Conservation (phyloP, 2,329 filamentous ascomycete species). For the Cladophialophora chaetospira region DNA sequence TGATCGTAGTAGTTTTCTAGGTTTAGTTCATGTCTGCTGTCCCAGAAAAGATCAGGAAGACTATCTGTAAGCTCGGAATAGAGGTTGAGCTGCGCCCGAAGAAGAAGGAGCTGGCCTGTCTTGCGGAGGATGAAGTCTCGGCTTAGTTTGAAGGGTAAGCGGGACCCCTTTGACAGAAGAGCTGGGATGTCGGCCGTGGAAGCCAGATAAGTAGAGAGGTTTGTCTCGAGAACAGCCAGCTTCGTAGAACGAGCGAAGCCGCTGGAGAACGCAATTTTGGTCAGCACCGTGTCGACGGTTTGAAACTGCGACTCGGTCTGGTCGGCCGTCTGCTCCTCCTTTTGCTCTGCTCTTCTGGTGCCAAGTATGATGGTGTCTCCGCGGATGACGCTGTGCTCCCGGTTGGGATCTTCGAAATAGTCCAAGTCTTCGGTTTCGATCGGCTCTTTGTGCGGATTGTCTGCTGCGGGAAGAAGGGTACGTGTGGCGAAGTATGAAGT, state of each 20-base stretch:
- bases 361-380: slow-evolving; percentile 89
- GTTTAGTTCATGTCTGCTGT: slow-evolving; percentile 81
- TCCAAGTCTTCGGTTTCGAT: slow-evolving; percentile 89
- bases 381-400: slow-evolving; percentile 74
- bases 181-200: slow-evolving; percentile 81
- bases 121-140: slow-evolving; percentile 85
- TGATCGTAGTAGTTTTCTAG: slow-evolving; percentile 95
- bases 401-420: slow-evolving; percentile 72
- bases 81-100: slow-evolving; percentile 90
- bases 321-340: slow-evolving; percentile 21
- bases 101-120: slow-evolving; percentile 85
- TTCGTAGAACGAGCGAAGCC: slow-evolving; percentile 91
- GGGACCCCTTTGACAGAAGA: slow-evolving; percentile 69
- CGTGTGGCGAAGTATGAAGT: slow-evolving; percentile 69
- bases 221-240: slow-evolving; percentile 83
- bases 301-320: slow-evolving; percentile 34
- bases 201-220: slow-evolving; percentile 80
- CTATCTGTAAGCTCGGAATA: slow-evolving; percentile 96
- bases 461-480: slow-evolving; percentile 73
- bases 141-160: slow-evolving; percentile 58
- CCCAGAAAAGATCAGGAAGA: slow-evolving; percentile 96
- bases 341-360: slow-evolving; percentile 57
- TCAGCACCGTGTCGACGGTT: slow-evolving; percentile 66
- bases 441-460: slow-evolving; percentile 69
- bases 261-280: slow-evolving; percentile 95